Evolutionary conservation across 2,329 filamentous ascomycete genomes (phyloP), one percentile per base, ranked within the genome.

Genomic region (Dothideomycetes sp.): DNA sequence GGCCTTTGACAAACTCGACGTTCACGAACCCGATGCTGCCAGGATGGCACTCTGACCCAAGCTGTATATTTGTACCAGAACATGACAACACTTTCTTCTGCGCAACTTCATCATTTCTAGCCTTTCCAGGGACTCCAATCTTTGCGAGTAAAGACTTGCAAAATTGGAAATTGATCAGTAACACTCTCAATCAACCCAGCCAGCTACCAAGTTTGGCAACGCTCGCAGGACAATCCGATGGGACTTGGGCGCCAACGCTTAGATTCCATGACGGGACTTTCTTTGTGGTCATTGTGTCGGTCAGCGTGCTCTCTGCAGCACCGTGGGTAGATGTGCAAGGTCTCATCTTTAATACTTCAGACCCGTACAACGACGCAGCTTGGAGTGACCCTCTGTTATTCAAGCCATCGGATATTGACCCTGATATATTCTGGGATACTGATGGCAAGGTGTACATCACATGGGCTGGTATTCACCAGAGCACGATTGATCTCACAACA

Each of bases 361-460:
- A 72, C 37, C 63, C 64, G 0, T 72, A 59, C 46, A 52, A 66
- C 30, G 50, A 57, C 4, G 31, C 45, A 10, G 55, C 66, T 0
- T 75, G 72, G 70, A 63, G 62, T 1, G 57, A 69, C 38, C n/a
- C n/a, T n/a, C n/a, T n/a, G n/a, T n/a, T n/a, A n/a, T 64, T 71
- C 0, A 49, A 68, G 0, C 62, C 66, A 37, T 73, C 72, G 47
- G 57, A 66, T 18, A 45, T 48, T 14, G 75, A 79, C 38, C 69
- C 72, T 0, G 67, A 64, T 24, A 63, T 68, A 5, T 72, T 74
- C 48, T 77, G 72, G 68, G 69, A 77, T 37, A 63, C 65, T 1
- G 66, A 77, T 38, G 73, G 72, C 1, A 69, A 62, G 42, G 58
- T 65, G 0, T 77, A 75, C 43, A 63, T 73, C 3, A 53, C 54